These are phyloP conservation scores for Aspergillus sp. DNA, from an alignment of 2,329 filamentous ascomycete species.

Conservation along the genomic window DNA sequence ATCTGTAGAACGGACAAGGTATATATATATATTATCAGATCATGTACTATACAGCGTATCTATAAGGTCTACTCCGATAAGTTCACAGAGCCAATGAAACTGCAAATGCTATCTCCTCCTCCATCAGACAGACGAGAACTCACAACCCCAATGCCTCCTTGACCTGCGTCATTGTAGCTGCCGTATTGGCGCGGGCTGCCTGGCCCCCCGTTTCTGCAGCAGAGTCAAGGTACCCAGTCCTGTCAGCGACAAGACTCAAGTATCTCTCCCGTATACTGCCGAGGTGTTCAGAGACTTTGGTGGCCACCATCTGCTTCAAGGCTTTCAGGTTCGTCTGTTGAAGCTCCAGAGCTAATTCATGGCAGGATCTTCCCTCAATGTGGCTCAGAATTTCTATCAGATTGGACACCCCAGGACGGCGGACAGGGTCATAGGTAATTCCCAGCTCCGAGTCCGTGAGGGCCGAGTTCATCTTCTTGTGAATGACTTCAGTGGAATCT, in stretches of 20 bases:
- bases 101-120: slow-evolving; percentile 1
- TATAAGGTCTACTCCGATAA: too few relatives aligned
- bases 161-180: slow-evolving; percentile 23
- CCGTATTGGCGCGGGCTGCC: slow-evolving; percentile 22
- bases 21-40: too few relatives aligned
- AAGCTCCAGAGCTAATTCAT: slow-evolving; percentile 41
- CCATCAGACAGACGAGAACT: too few relatives aligned
- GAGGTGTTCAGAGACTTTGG: slow-evolving; percentile 26
- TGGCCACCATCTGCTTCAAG: slow-evolving; percentile 57
- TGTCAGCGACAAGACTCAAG: slow-evolving; percentile 18
- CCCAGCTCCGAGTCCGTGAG: slow-evolving; percentile 62
- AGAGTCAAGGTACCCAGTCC: slow-evolving; percentile 19
- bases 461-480: slow-evolving; percentile 60
- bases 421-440: slow-evolving; percentile 62
- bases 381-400: slow-evolving; percentile 70
- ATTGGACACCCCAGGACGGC: slow-evolving; percentile 77
- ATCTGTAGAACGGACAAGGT: too few relatives aligned
- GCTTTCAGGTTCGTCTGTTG: slow-evolving; percentile 41
- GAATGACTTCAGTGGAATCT: slow-evolving; percentile 56
- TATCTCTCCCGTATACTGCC: slow-evolving; percentile 27
- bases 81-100: background rate
- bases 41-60: too few relatives aligned
- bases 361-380: slow-evolving; percentile 43
- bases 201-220: slow-evolving; percentile 23
- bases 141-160: slow-evolving; percentile 23